Percentiles rank a stretch among this genome's conserved stretches.
These are phyloP conservation scores for Oehlia diaphana DNA, from an alignment of 192 early-diverging fungal species.

Conservation along the genomic window DNA sequence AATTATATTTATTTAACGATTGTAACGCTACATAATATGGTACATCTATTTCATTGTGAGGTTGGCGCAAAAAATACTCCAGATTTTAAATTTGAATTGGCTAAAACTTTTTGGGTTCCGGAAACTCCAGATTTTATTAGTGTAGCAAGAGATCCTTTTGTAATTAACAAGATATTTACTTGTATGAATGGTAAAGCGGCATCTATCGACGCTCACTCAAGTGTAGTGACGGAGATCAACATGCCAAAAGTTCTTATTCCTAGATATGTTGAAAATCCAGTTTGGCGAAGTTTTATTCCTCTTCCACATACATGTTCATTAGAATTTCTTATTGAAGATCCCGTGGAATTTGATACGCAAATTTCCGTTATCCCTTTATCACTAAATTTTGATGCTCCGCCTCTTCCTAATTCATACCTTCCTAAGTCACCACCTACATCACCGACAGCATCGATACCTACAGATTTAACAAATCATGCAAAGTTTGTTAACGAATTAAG, in stretches of 20 bases:
- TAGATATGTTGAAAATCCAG: not conserved
- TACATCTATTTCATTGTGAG: not conserved
- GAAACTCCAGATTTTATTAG: slow-evolving; percentile 5
- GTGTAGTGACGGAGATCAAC: not conserved
- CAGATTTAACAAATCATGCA: not conserved
- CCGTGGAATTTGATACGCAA: not conserved
- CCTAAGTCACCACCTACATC: not conserved
- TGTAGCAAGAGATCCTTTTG: not conserved
- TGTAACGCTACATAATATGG: not conserved
- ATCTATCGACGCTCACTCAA: slow-evolving; percentile 8
- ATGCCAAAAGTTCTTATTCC: slow-evolving; percentile 15
- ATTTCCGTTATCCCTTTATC: not conserved
- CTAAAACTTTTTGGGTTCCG: slow-evolving; percentile 9
- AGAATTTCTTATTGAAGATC: not conserved
- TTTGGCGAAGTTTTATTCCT: not conserved
- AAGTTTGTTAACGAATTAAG: not conserved
- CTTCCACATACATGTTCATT: slow-evolving; percentile 10
- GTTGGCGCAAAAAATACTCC: not conserved
- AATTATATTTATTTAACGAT: not conserved
- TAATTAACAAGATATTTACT: slow-evolving; percentile 9
- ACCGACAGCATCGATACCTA: not conserved
- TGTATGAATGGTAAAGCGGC: not conserved
- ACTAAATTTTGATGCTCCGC: no score
- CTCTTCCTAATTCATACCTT: not conserved
- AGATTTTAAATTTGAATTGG: slow-evolving; percentile 13